These are phyloP conservation scores for Chamaecyparis obtusa DNA, from an alignment of 75 land plant genomes.

Conservation along the genomic window DNA sequence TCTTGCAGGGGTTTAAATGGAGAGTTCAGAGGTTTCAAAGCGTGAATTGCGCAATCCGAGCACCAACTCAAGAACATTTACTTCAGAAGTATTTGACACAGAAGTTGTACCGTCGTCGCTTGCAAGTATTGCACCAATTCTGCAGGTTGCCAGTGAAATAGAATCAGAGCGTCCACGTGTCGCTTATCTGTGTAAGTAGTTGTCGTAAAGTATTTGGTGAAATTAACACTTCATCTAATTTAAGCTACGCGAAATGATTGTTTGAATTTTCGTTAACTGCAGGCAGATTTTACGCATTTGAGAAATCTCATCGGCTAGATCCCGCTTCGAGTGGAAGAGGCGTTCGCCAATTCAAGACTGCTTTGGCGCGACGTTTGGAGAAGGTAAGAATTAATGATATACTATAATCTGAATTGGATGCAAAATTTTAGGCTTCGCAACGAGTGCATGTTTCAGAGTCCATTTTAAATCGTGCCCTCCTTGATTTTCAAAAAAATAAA, in stretches of 20 bases:
- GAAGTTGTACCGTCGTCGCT: constrained; percentile 92
- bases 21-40: background rate
- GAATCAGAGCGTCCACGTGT: constrained; percentile 80
- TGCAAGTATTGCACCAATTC: constrained; percentile 71
- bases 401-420: background rate
- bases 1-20: background rate
- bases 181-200: constrained; percentile 80
- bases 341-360: constrained; percentile 95
- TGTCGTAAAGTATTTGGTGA: background rate
- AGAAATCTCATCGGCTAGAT: constrained; percentile 90
- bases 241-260: background rate
- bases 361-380: constrained; percentile 71
- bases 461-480: background rate
- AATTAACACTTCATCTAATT: background rate
- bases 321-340: constrained; percentile 86
- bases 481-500: background rate
- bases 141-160: constrained; percentile 86
- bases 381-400: constrained; percentile 26
- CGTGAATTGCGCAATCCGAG: background rate
- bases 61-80: background rate
- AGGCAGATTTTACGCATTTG: constrained; percentile 89
- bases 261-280: constrained; percentile 8
- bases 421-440: background rate
- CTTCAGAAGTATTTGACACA: constrained; percentile 20
- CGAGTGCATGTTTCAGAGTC: background rate